Evolutionary conservation across 1,139 yeast species (phyloP).

Genomic region (Pichia sp.): DNA sequence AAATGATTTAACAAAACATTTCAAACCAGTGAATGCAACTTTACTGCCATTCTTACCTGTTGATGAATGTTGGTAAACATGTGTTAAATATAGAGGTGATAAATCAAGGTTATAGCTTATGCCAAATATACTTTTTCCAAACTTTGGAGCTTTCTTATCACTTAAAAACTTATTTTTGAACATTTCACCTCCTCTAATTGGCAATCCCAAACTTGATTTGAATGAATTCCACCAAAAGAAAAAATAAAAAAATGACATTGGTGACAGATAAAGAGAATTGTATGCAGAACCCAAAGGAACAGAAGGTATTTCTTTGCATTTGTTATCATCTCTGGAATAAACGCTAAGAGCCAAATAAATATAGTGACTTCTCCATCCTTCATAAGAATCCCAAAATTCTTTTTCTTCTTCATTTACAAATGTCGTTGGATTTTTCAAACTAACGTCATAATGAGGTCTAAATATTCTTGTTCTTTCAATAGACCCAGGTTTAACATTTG

Average conservation of each 20-base stretch:
- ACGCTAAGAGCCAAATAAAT: conserved; percentile 74
- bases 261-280: conserved; percentile 74
- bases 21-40: conserved; percentile 69
- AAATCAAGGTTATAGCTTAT: conserved; percentile 73
- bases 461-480: conserved; percentile 48
- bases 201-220: conserved; percentile 63
- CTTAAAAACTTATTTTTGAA: conserved; percentile 37
- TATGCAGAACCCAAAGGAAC: conserved; percentile 31
- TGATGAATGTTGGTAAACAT: conserved; percentile 58
- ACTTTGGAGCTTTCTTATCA: conserved; percentile 43
- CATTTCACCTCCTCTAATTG: conserved; percentile 66
- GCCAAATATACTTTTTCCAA: conserved; percentile 73
- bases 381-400: conserved; percentile 63
- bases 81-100: conserved; percentile 68
- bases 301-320: conserved; percentile 9
- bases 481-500: conserved; percentile 22
- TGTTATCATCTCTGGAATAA: conserved; percentile 36
- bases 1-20: conserved; percentile 62
- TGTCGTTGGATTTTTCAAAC: conserved; percentile 58
- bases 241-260: conserved; percentile 61
- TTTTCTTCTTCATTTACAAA: conserved; percentile 34
- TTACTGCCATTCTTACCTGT: conserved; percentile 39
- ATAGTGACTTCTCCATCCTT: conserved; percentile 74
- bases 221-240: conserved; percentile 80
- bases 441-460: conserved; percentile 68